Evolutionary conservation across 1,284 basidiomycete genomes (phyloP), one percentile per base, ranked within the genome.

Genomic region (Trichosporon sp.): DNA sequence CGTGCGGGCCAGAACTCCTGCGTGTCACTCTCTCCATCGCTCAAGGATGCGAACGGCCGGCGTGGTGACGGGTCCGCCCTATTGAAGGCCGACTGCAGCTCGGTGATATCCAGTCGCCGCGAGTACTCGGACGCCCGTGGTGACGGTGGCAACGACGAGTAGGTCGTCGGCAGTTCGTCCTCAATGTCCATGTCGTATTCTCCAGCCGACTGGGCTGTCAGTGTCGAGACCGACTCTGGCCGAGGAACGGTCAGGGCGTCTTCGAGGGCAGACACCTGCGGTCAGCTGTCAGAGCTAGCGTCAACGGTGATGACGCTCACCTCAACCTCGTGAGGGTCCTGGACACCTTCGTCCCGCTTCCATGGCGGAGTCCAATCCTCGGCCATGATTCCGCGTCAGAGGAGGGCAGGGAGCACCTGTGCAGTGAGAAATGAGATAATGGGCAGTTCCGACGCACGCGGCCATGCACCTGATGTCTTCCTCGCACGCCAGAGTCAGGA

Each of bases 61-160:
- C 65, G 65, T 31, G 43, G 65, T 4, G 65, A 51, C n/a, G 35
- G 35, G 11, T 54, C 66, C n/a, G 37, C 16, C 10, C 66, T 51
- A 19, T n/a, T 31, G 40, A 65, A 65, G 7, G 70, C 48, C 38
- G 32, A 14, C 51, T 71, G 63, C 26, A 37, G 35, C 51, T 69
- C 31, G 31, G 59, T 2, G 19, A 59, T 63, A 38, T 69, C 67
- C 2, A 71, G 40, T 8, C 43, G 65, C 2, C 48, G 69, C 0
- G 66, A 51, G 21, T 21, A 16, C 3, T 46, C 56, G 4, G 54
- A 51, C 11, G 66, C 69, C 31, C 78, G 67, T 1, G 82, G 81
- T 6, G 79, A 81, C 21, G 80, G 79, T 1, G 82, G 82, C 7
- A 83, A 71, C 8, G 78, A 80, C 1, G 81, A 82, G 70, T 83